Conservation (phyloP, 2,329 filamentous ascomycete genomes). For the Colletotrichum orbiculare region DNA sequence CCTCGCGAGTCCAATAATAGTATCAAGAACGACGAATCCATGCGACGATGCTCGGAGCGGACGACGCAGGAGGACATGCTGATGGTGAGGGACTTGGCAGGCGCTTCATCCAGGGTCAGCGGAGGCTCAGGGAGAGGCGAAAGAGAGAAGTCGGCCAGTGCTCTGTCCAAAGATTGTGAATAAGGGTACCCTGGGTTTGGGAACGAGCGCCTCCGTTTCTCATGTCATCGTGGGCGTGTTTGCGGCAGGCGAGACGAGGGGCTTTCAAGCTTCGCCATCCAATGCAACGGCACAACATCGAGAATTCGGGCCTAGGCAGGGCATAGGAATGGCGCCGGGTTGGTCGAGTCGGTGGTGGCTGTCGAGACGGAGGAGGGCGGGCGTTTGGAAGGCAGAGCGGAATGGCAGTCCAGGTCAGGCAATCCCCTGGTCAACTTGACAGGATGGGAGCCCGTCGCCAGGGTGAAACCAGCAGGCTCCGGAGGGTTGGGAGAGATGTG, state of each 20-base stretch:
- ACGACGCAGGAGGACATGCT: conserved; percentile 13
- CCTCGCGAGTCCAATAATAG: conserved; percentile 34
- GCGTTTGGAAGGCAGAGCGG: conserved; percentile 7
- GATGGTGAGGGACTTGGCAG: conserved; percentile 31
- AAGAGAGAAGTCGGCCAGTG: neutral
- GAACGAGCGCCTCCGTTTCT: conserved; percentile 31
- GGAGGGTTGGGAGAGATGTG: conserved; percentile 24
- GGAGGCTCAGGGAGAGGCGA: conserved; percentile 8
- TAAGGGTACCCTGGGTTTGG: conserved; percentile 25
- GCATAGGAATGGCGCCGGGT: neutral
- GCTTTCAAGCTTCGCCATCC: conserved; percentile 25
- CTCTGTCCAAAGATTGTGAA: neutral
- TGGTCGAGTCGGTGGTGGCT: conserved; percentile 12
- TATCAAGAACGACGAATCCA: conserved; percentile 15
- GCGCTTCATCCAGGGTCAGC: conserved; percentile 32
- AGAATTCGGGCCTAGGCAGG: conserved; percentile 8
- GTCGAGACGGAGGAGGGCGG: conserved; percentile 16
- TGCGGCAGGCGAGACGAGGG: conserved; percentile 9
- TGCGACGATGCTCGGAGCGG: conserved; percentile 16
- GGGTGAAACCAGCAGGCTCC: conserved; percentile 34
- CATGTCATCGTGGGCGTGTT: conserved; percentile 24
- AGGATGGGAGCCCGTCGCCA: conserved; percentile 32
- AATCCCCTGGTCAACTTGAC: conserved; percentile 19
- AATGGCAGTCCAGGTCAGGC: neutral
- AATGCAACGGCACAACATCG: conserved; percentile 29